Percentiles rank a stretch among this genome's conserved stretches.
These are phyloP conservation scores for Apiotrichum brassicae DNA, from an alignment of 1,284 basidiomycete species.

Conservation along the genomic window DNA sequence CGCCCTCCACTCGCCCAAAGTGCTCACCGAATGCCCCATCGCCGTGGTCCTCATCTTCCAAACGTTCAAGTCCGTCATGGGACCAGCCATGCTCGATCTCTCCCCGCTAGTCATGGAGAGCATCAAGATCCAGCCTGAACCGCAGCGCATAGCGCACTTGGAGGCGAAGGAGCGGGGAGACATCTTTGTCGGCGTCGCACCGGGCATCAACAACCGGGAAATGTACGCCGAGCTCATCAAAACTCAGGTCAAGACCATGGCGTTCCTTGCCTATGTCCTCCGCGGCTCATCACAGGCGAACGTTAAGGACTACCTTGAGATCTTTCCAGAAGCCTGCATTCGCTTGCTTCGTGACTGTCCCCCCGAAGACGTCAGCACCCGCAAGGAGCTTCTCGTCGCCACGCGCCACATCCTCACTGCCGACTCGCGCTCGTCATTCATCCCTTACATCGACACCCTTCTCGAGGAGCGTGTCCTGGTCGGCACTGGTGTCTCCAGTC, in stretches of 20 bases:
- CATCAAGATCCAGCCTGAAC: constrained; percentile 73
- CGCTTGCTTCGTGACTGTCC: constrained; percentile 92
- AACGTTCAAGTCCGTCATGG: constrained; percentile 61
- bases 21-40: constrained; percentile 89
- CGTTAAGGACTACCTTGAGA: constrained; percentile 71
- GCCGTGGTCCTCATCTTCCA: constrained; percentile 89
- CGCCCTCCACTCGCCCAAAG: constrained; percentile 79
- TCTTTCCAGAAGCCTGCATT: constrained; percentile 72
- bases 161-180: constrained; percentile 70
- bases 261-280: constrained; percentile 86
- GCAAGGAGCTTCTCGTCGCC: constrained; percentile 90
- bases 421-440: constrained; percentile 70
- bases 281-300: constrained; percentile 62
- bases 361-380: constrained; percentile 69
- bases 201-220: constrained; percentile 63
- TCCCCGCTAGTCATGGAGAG: constrained; percentile 67
- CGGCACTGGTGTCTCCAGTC: constrained; percentile 68
- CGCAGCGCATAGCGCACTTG: constrained; percentile 75
- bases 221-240: constrained; percentile 84
- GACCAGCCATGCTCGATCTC: constrained; percentile 63
- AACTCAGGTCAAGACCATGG: constrained; percentile 94
- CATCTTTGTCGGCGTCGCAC: constrained; percentile 79
- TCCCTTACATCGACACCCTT: constrained; percentile 81
- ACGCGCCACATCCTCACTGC: constrained; percentile 84
- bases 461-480: constrained; percentile 88